These are phyloP conservation scores for Pestalotiopsis sp. DNA, from an alignment of 2,329 filamentous ascomycete genomes.

Conservation along the genomic window DNA sequence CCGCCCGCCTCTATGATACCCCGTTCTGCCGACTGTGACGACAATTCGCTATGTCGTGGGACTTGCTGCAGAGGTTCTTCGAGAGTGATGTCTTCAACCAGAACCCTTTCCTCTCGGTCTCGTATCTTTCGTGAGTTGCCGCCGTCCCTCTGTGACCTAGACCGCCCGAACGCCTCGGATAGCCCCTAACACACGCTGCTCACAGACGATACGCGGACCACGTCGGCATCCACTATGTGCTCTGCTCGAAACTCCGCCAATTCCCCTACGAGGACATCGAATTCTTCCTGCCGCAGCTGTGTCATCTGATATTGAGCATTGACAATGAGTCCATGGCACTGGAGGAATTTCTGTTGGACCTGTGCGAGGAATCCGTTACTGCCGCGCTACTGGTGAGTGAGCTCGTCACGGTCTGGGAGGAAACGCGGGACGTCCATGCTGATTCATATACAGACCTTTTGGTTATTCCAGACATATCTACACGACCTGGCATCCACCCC, in stretches of 20 bases:
- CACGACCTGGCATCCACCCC: conserved; percentile 79
- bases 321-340: conserved; percentile 91
- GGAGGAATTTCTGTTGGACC: conserved; percentile 83
- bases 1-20: conserved; percentile 32
- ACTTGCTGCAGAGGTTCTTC: conserved; percentile 87
- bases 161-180: background rate
- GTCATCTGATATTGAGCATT: conserved; percentile 84
- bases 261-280: conserved; percentile 92
- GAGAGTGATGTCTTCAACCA: conserved; percentile 94
- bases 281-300: conserved; percentile 88
- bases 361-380: conserved; percentile 87
- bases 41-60: conserved; percentile 71
- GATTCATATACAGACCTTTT: conserved; percentile 69
- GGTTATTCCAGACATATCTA: conserved; percentile 87
- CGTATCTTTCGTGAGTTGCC: conserved; percentile 78
- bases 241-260: conserved; percentile 86
- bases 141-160: conserved; percentile 19
- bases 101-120: conserved; percentile 85
- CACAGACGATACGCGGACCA: conserved; percentile 83
- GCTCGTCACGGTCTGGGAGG: conserved; percentile 33
- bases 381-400: conserved; percentile 80
- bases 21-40: conserved; percentile 18
- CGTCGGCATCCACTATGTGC: conserved; percentile 86
- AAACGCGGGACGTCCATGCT: conserved; percentile 24
- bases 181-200: background rate